These are phyloP conservation scores for Sphaerobolus stellatus DNA, from an alignment of 1,284 basidiomycete species.

Conservation along the genomic window DNA sequence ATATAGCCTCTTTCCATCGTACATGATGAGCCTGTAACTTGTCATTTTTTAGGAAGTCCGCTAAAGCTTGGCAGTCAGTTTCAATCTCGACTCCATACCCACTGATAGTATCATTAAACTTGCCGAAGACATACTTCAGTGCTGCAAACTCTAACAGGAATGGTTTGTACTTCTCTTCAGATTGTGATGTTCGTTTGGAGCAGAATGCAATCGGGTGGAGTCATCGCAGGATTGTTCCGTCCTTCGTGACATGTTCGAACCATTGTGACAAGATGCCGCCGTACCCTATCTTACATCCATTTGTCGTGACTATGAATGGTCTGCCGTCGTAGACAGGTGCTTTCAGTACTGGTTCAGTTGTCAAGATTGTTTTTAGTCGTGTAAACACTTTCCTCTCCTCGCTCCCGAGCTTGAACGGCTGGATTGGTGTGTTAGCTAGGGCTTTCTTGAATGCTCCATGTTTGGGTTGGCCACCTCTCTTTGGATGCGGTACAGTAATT, in stretches of 20 bases:
- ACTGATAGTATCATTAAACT: conserved; percentile 16
- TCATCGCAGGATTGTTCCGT: conserved; percentile 11
- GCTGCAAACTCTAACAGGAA: conserved; percentile 22
- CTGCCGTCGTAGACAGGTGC: conserved; percentile 21
- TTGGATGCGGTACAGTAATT: neutral
- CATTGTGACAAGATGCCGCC: conserved; percentile 17
- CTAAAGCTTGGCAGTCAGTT: too few species aligned
- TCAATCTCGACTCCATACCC: too few species aligned
- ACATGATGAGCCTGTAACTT: neutral
- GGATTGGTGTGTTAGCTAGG: conserved; percentile 8
- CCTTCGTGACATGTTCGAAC: conserved; percentile 14
- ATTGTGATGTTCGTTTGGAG: conserved; percentile 18
- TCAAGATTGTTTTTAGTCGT: conserved; percentile 16
- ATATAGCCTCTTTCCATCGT: neutral
- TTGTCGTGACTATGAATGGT: too few species aligned
- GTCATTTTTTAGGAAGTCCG: conserved; percentile 14
- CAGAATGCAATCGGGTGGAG: conserved; percentile 19
- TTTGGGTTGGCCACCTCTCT: conserved; percentile 7
- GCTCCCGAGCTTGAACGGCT: too few species aligned
- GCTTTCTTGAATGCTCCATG: conserved; percentile 2
- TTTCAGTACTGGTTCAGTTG: conserved; percentile 17
- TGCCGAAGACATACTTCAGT: conserved; percentile 20
- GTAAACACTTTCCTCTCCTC: conserved; percentile 16
- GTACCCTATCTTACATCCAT: conserved; percentile 21
- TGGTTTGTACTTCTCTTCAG: conserved; percentile 19